Evolutionary conservation across 768 basidiomycete genomes (phyloP).

Genomic region (Mycena vulgaris): DNA sequence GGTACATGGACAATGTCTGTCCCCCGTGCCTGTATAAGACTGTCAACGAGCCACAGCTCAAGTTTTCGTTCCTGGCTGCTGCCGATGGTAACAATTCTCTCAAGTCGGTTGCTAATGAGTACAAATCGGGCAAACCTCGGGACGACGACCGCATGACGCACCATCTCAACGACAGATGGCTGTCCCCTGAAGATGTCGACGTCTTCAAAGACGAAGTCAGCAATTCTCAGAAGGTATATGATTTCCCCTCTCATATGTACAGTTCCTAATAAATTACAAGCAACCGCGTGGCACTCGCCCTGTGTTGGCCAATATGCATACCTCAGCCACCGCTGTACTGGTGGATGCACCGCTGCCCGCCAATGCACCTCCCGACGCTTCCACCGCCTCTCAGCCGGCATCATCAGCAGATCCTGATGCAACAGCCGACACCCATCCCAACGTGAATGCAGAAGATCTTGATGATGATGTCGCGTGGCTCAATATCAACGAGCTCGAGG

Average conservation of each 20-base stretch:
- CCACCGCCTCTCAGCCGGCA: background rate
- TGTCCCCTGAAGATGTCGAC: background rate
- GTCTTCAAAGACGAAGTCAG: constrained; percentile 1
- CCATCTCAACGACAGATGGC: background rate
- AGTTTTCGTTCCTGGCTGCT: background rate
- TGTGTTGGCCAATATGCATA: background rate
- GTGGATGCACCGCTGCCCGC: too few relatives aligned
- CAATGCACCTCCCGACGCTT: background rate
- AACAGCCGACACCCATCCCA: too few relatives aligned
- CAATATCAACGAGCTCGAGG: background rate
- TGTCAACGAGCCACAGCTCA: background rate
- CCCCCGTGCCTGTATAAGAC: constrained; percentile 13
- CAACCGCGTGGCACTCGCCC: background rate
- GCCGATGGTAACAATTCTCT: constrained; percentile 40
- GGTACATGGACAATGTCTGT: constrained; percentile 16
- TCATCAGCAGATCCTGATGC: background rate
- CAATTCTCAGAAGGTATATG: background rate
- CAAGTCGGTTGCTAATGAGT: constrained; percentile 31
- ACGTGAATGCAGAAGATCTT: too few relatives aligned
- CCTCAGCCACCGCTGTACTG: background rate
- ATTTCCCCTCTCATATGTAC: background rate
- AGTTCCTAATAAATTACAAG: background rate
- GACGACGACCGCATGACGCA: background rate
- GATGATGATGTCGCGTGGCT: constrained; percentile 12
- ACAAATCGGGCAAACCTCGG: background rate